A percentile compares a stretch with the other conserved stretches of the same genome.
These are phyloP conservation scores for Bruguiera parviflora DNA, from an alignment of 345 rosid genomes.

Conservation along the genomic window DNA sequence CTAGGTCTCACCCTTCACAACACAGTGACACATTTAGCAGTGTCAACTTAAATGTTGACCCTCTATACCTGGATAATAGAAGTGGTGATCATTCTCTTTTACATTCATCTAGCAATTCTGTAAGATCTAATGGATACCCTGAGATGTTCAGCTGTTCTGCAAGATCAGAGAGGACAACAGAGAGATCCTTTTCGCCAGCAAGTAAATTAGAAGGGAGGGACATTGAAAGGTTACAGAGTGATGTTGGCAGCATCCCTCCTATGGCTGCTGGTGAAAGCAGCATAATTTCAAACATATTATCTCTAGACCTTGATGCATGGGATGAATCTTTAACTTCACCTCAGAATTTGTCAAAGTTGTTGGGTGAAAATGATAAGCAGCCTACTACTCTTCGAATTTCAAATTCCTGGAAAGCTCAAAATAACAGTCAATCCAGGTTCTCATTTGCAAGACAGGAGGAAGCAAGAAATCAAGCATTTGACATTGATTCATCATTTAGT, in stretches of 20 bases:
- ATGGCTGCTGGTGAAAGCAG: slow-evolving; percentile 49
- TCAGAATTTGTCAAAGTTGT: slow-evolving; percentile 17
- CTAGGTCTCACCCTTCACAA: slow-evolving; percentile 41
- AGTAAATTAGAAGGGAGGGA: slow-evolving; percentile 29
- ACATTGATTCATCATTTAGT: slow-evolving; percentile 34
- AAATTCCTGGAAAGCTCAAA: slow-evolving; percentile 17
- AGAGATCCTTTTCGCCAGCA: slow-evolving; percentile 31
- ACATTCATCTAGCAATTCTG: slow-evolving; percentile 25
- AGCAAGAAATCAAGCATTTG: slow-evolving; percentile 37
- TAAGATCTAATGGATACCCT: slow-evolving; percentile 44
- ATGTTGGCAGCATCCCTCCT: slow-evolving; percentile 16
- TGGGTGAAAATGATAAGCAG: slow-evolving; percentile 16
- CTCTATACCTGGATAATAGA: slow-evolving; percentile 34
- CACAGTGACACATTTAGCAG: slow-evolving; percentile 22
- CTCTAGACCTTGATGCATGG: slow-evolving; percentile 22
- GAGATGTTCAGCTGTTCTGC: slow-evolving; percentile 35
- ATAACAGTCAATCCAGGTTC: slow-evolving; percentile 22
- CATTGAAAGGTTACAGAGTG: slow-evolving; percentile 14
- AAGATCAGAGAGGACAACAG: slow-evolving; percentile 33
- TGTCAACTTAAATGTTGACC: slow-evolving; percentile 31
- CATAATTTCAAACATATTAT: slow-evolving; percentile 26
- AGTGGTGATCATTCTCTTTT: slow-evolving; percentile 21
- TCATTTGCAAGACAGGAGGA: slow-evolving; percentile 62
- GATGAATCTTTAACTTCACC: slow-evolving; percentile 24
- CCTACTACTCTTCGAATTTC: slow-evolving; percentile 9